phyloP scores from a whole-genome alignment of 306 rosid genomes.

The Vigna reflexopilosa region DNA sequence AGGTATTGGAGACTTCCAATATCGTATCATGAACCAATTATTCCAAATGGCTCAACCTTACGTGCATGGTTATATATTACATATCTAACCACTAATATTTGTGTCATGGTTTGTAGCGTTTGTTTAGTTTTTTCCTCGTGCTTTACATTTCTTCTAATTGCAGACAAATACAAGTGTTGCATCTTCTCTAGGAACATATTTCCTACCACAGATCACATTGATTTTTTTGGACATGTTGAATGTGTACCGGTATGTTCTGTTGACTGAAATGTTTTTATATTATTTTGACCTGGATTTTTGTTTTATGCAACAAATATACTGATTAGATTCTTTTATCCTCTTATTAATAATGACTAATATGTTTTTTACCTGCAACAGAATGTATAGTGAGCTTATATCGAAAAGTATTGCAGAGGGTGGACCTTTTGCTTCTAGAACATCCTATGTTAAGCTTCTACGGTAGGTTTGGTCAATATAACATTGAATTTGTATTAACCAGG shows the following conservation, averaged over 20 bases:
- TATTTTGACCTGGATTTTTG: not conserved
- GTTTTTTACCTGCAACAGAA: slow-evolving; percentile 56
- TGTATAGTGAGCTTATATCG: slow-evolving; percentile 95
- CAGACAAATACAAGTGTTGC: slow-evolving; percentile 99
- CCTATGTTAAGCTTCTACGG: slow-evolving; percentile 93
- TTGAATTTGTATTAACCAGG: slow-evolving; percentile 13
- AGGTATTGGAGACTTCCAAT: not conserved
- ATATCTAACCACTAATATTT: not conserved
- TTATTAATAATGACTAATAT: slow-evolving; percentile 32
- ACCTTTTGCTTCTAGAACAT: slow-evolving; percentile 84
- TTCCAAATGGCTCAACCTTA: not conserved
- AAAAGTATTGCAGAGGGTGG: slow-evolving; percentile 92
- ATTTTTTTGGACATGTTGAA: slow-evolving; percentile 98
- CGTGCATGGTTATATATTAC: not conserved
- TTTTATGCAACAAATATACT: not conserved
- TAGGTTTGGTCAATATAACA: slow-evolving; percentile 41
- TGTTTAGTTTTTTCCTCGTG: not conserved
- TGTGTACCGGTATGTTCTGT: slow-evolving; percentile 83
- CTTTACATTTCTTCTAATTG: slow-evolving; percentile 17
- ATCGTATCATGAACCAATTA: not conserved
- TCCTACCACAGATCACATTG: slow-evolving; percentile 81
- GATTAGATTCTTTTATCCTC: not conserved
- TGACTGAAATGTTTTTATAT: not conserved
- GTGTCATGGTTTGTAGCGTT: not conserved
- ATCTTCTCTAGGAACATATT: slow-evolving; percentile 84